Base-by-base conservation (phyloP, 2,329 filamentous ascomycete genomes). In the Penicillium oxalicum region DNA sequence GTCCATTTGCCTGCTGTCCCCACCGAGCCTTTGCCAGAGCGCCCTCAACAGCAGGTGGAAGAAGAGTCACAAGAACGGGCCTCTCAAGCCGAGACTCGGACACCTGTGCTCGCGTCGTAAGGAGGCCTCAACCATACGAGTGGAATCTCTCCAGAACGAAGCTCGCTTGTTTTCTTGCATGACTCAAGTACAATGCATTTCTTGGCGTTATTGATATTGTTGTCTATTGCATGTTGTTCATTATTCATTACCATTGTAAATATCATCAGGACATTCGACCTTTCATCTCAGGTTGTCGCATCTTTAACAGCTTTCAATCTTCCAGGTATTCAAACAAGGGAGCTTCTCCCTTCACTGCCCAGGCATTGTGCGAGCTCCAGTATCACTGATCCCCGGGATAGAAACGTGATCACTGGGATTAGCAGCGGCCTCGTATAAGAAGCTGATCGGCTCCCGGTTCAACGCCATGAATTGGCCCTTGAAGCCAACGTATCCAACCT, bases 401-500 rank as follows among this genome's bases (percentile, higher is more conserved):
- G 71, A 66, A 56, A 70, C 71, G 72, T 98, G 93, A 72, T 98
- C 93, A 40, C 74, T 81, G 9, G 91, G 93, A 68, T 96, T 95
- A 33, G 93, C 86, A 26, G 91, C 91, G 13, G 90, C 87, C 77
- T 98, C 93, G 69, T 97, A 98, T 52, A 95, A 62, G 60, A 97
- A 91, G 58, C 86, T 89, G 5, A 86, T 75, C 1, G 93, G 90
- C 65, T 91, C 88, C 47, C 86, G 78, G 40, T 86, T 93, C 62
- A 95, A 70, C 66, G 84, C 83, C 80, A 93, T 93, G 78, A 89
- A 97, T 70, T 95, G 88, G 25, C 93, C 93, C 71, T 88, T 91
- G 75, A 98, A 97, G 1, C 88, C 93, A 48, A 97, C 55, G 71
- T 96, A 98, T 53, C 77, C 83, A 2, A 97, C 68, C 42, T 83